These are phyloP conservation scores for Viridothelium virens DNA, from an alignment of 495 filamentous ascomycete genomes.

Conservation along the genomic window DNA sequence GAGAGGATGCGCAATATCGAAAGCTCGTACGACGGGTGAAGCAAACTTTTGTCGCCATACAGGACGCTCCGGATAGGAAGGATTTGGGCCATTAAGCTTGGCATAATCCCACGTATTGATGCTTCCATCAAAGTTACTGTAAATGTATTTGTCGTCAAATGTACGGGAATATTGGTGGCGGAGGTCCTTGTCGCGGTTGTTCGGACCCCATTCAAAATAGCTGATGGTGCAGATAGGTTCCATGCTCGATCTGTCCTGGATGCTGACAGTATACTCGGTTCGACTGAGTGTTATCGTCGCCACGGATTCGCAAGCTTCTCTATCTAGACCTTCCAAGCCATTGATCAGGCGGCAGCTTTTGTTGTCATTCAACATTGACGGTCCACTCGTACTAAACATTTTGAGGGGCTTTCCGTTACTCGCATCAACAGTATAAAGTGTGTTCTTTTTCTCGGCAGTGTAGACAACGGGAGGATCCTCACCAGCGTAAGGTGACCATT, in stretches of 20 bases:
- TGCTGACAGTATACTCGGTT: slow-evolving; percentile 79
- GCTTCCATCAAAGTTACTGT: slow-evolving; percentile 77
- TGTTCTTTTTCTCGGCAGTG: slow-evolving; percentile 73
- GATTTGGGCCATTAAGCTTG: background rate
- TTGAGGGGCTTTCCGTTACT: slow-evolving; percentile 66
- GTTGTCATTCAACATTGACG: slow-evolving; percentile 42
- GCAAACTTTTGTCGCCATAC: slow-evolving; percentile 60
- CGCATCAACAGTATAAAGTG: slow-evolving; percentile 76
- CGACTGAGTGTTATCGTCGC: slow-evolving; percentile 71
- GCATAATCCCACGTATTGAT: slow-evolving; percentile 10
- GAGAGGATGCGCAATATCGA: slow-evolving; percentile 73
- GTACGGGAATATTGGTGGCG: slow-evolving; percentile 68
- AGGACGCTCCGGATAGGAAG: slow-evolving; percentile 16
- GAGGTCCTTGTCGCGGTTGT: slow-evolving; percentile 83
- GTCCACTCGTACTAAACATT: slow-evolving; percentile 53
- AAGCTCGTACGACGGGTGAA: slow-evolving; percentile 81
- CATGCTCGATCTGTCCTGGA: slow-evolving; percentile 66
- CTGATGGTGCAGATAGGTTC: slow-evolving; percentile 80
- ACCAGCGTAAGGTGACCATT: slow-evolving; percentile 58
- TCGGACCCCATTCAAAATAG: slow-evolving; percentile 92
- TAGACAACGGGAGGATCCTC: slow-evolving; percentile 65
- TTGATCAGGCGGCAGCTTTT: slow-evolving; percentile 53
- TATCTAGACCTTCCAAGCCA: slow-evolving; percentile 51
- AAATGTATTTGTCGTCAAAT: slow-evolving; percentile 83
- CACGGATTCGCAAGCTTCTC: slow-evolving; percentile 64